Base-by-base conservation (phyloP, 2,329 filamentous ascomycete species). In the Aspergillus fumigatus region DNA sequence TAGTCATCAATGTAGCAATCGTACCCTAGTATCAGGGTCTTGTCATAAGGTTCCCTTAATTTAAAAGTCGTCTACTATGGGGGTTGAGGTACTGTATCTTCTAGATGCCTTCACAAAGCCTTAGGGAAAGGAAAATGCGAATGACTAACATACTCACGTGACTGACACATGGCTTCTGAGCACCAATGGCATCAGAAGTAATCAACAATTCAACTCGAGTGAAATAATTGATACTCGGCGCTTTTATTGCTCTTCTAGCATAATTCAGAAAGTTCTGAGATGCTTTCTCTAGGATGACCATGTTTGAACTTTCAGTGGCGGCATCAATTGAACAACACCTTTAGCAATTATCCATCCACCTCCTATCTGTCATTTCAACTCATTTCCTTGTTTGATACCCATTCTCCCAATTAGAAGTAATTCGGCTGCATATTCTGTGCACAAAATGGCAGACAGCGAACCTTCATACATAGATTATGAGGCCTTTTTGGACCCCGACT, bases 401-500 rank as follows among this genome's bases (percentile, higher is more conserved):
- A 23, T 19, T 45, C 11, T 23, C 26, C 43, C 11, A 1, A 47
- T 23, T 23, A 25, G 14, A 38, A 38, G 32, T 17, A 17, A 17
- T 38, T 17, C 17, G 14, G 5, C 19, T 14, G 43, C 23, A 23
- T 23, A 17, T 17, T 21, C 4, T 47, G 21, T 26, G 43, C 21
- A 25, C 50, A 60, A 52, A 23, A 76, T 76, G 74, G 65, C 69
- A 7, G 71, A 72, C 59, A 63, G 61, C 17, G 74, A 76, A 52
- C 82, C 87, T 43, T 94, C 90, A 8, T 99, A 99, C 77, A 92
- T 99, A 70, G 92, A 97, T 82, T 96, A 96, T 77, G 91, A 96
- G 72, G 84, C 90, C 61, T 96, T 99, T 68, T 84, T 97, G 62
- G 84, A 88, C 50, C 89, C 92, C 10, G 79, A 83, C 59, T 99